Evolutionary conservation across 1,284 basidiomycete species (phyloP).

Genomic region (Cutaneotrichosporon sp.): DNA sequence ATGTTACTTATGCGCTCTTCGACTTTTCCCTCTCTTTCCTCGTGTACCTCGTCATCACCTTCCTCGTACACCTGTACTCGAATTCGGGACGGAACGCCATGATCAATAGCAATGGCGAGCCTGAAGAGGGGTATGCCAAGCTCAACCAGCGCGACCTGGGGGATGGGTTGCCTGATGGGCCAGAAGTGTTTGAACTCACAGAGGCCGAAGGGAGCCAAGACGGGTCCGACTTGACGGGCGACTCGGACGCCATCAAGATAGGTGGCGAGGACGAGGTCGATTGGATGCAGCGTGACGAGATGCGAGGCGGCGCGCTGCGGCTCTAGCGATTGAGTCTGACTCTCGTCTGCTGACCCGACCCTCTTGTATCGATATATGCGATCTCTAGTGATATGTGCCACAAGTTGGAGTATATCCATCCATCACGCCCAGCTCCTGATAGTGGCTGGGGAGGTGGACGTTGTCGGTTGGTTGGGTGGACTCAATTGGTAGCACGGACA

Average conservation of each 20-base stretch:
- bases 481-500: too few species aligned
- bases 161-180: slow-evolving; percentile 29
- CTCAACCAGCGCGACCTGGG: slow-evolving; percentile 21
- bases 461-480: too few species aligned
- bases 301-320: neutral
- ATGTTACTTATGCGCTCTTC: slow-evolving; percentile 67
- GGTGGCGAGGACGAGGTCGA: slow-evolving; percentile 32
- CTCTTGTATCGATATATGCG: neutral
- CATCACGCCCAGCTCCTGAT: too few species aligned
- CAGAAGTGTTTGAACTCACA: slow-evolving; percentile 47
- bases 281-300: slow-evolving; percentile 16
- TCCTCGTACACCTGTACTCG: slow-evolving; percentile 61
- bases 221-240: slow-evolving; percentile 18
- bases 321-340: neutral
- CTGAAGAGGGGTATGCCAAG: slow-evolving; percentile 39
- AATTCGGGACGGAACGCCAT: slow-evolving; percentile 63
- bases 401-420: too few species aligned
- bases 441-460: too few species aligned
- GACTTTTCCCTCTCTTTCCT: slow-evolving; percentile 72
- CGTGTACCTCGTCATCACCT: slow-evolving; percentile 68
- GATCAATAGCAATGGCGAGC: slow-evolving; percentile 1
- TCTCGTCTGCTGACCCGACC: neutral
- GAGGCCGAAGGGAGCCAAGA: slow-evolving; percentile 34
- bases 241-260: slow-evolving; percentile 42
- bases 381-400: neutral